Conservation (phyloP, 768 basidiomycete genomes). For the Tulasnella sp. region DNA sequence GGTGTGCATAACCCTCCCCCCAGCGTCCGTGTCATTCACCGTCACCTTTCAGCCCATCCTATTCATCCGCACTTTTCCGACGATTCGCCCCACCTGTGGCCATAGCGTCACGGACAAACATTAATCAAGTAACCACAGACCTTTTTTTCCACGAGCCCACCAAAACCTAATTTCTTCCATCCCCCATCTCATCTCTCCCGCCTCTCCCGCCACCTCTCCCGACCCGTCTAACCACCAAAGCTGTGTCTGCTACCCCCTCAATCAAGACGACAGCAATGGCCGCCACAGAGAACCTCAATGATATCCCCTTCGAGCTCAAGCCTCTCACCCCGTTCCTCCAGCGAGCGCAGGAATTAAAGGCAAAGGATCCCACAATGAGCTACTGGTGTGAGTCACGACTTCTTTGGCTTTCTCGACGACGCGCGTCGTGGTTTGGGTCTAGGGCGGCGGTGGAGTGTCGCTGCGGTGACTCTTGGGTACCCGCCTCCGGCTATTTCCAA, state of each 20-base stretch:
- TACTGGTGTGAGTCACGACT: conserved; percentile 75
- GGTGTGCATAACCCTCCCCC: no score
- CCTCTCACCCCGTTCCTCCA: conserved; percentile 69
- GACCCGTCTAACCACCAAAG: not conserved
- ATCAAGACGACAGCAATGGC: not conserved
- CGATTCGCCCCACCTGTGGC: no score
- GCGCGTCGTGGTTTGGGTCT: not conserved
- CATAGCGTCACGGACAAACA: no score
- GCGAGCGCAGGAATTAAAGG: conserved; percentile 75
- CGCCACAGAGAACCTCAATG: conserved; percentile 12
- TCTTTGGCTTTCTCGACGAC: not conserved
- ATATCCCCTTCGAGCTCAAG: conserved; percentile 28
- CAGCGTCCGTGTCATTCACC: no score
- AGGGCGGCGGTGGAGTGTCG: not conserved
- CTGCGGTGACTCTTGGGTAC: not conserved
- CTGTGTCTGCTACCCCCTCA: no score
- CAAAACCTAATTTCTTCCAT: not conserved
- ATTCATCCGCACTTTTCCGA: no score
- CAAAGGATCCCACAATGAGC: conserved; percentile 72
- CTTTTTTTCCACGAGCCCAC: not conserved
- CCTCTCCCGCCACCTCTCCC: not conserved
- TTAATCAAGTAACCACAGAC: no score
- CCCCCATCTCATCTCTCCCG: not conserved
- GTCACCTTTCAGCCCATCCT: no score
- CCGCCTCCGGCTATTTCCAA: not conserved